Evolutionary conservation across 2,329 filamentous ascomycete species (phyloP).

Genomic region (Ophiostoma ips): DNA sequence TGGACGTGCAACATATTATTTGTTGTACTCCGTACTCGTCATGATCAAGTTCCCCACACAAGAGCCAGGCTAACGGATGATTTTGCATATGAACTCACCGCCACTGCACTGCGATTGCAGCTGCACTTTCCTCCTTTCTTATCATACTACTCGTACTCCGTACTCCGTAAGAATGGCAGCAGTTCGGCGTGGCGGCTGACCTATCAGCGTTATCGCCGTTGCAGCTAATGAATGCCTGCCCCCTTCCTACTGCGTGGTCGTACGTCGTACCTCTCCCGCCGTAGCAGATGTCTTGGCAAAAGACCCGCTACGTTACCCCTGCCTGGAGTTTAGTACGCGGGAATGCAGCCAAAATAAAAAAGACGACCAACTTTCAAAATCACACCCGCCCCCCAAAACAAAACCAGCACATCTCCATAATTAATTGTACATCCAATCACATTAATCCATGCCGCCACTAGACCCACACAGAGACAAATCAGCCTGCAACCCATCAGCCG

Average conservation of each 20-base stretch:
- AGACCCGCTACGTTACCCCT: neutral
- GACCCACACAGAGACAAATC: slow-evolving; percentile 18
- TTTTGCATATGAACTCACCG: too few species aligned
- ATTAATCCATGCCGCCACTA: neutral
- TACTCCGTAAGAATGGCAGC: too few species aligned
- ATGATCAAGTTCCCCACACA: too few species aligned
- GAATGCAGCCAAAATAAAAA: neutral
- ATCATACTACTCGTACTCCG: too few species aligned
- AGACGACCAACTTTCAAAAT: slow-evolving; percentile 1
- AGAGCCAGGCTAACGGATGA: too few species aligned
- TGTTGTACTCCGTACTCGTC: too few species aligned
- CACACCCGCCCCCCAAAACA: too few species aligned
- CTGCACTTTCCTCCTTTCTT: too few species aligned
- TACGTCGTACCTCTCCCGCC: too few species aligned
- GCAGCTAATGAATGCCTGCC: neutral
- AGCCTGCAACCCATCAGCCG: slow-evolving; percentile 21
- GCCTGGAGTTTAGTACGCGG: neutral
- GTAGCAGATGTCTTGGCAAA: neutral
- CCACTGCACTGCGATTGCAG: too few species aligned
- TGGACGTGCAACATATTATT: too few species aligned
- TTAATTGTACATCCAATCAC: neutral
- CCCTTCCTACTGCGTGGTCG: neutral
- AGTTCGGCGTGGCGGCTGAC: neutral
- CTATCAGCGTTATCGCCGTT: neutral
- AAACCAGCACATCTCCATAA: slow-evolving; percentile 1